Evolutionary conservation across 306 rosid genomes (phyloP).

Genomic region (Pachyrhizus erosus): DNA sequence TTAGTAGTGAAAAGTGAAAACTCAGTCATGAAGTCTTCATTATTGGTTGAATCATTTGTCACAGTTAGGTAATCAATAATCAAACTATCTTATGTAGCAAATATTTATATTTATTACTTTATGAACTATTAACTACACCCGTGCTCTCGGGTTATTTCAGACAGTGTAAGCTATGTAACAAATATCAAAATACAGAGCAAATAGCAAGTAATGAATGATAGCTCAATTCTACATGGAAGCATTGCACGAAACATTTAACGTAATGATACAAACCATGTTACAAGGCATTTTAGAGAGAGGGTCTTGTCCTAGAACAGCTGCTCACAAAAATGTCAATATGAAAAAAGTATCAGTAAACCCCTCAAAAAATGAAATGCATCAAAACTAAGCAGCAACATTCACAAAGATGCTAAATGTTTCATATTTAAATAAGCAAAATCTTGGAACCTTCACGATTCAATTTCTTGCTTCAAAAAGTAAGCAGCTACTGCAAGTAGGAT

Average conservation of each 20-base stretch:
- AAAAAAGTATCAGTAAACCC: slow-evolving; percentile 15
- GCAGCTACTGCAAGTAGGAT: slow-evolving; percentile 69
- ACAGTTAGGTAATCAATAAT: background rate
- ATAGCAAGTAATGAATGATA: background rate
- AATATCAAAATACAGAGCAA: background rate
- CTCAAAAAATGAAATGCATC: slow-evolving; percentile 27
- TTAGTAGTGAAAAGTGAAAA: background rate
- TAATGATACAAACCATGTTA: slow-evolving; percentile 4
- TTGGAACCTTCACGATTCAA: slow-evolving; percentile 35
- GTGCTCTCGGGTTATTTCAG: background rate
- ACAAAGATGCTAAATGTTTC: slow-evolving; percentile 15
- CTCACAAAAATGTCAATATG: slow-evolving; percentile 15
- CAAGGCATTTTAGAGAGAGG: slow-evolving; percentile 33
- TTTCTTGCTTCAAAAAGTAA: slow-evolving; percentile 59
- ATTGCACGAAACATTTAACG: slow-evolving; percentile 3
- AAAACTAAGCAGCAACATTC: slow-evolving; percentile 7
- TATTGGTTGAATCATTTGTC: background rate
- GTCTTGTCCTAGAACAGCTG: background rate
- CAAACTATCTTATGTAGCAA: background rate
- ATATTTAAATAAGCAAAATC: slow-evolving; percentile 19
- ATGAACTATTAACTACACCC: background rate
- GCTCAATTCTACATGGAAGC: background rate
- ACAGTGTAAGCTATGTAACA: background rate
- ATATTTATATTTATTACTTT: background rate
- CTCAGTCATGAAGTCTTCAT: background rate